Evolutionary conservation across 768 basidiomycete species (phyloP), one percentile per base, ranked within the genome.

Genomic region (Pleurotus salmoneostramineus): DNA sequence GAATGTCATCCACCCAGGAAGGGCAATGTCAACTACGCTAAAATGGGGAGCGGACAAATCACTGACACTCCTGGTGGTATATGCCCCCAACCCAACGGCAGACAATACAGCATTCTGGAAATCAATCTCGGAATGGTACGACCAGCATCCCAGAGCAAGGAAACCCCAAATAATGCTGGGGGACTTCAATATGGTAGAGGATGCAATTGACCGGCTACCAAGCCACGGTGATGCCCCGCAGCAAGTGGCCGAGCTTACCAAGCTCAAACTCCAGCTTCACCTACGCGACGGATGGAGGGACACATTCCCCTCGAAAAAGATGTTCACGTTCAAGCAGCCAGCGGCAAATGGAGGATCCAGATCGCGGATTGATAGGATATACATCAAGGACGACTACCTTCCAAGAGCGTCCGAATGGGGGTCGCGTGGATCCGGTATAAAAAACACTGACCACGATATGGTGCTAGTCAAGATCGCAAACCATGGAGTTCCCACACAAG

Each of bases 111-210:
- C 51, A 0, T 75, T 77, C 64, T 76, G 70, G 71, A 42, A 56
- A 21, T 46, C 61, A 4, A 56, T 69, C 3, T n/a, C 60, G 12
- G 21, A 52, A 2, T 56, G n/a, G 31, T 66, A 48, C 8, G 42
- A 56, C 34, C 35, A 2, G 32, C 43, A 50, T 52, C 52, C 46
- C 34, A 32, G 56, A 3, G 48, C 56, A 3, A 58, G 58, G 11
- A 62, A 54, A 45, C 72, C 69, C 3, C 69, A 78, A 31, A 11
- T 76, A 0, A 59, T 82, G 52, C 42, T 72, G 0, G 77, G 77
- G 0, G 77, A 82, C 58, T 73, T 74, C 44, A 81, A 82, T 60
- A 35, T 79, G 1, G 71, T 73, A 0, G 76, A 80, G 56, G 72
- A 76, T 1, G n/a, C 60, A 0, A 57, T 79, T 0, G 78, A 80